These are phyloP conservation scores for Bauhinia variegata DNA, from an alignment of 306 rosid species.

Conservation along the genomic window DNA sequence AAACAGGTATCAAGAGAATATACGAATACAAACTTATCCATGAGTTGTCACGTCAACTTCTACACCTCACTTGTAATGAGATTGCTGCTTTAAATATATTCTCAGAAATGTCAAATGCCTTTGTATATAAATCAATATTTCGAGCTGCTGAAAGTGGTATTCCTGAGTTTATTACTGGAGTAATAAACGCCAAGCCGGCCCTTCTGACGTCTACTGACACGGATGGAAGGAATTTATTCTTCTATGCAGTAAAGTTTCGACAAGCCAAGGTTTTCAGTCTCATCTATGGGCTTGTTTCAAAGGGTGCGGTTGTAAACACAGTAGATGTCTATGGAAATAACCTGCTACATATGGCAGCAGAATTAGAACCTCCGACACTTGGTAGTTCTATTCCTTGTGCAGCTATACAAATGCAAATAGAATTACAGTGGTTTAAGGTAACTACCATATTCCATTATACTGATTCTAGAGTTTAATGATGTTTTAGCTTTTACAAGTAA, in stretches of 20 bases:
- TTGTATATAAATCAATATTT: background rate
- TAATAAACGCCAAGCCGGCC: no score
- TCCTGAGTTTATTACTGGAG: background rate
- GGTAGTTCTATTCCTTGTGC: conserved; percentile 20
- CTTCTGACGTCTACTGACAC: no score
- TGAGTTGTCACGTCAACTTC: background rate
- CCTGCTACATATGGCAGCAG: conserved; percentile 25
- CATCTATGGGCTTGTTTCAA: background rate
- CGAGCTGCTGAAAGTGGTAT: background rate
- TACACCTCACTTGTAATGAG: background rate
- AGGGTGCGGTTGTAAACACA: background rate
- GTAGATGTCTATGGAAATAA: accelerated
- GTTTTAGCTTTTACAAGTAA: no score
- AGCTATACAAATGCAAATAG: conserved; percentile 32
- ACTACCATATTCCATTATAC: background rate
- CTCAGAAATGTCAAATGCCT: background rate
- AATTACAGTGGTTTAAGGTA: conserved; percentile 27
- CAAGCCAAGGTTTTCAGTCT: conserved; percentile 24
- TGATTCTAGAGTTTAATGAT: no score
- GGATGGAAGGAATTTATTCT: background rate
- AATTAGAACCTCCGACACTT: background rate
- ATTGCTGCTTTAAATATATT: accelerated
- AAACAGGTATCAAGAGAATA: conserved; percentile 9
- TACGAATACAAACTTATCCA: conserved; percentile 6
- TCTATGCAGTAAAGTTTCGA: background rate